Evolutionary conservation across 139 green algal species (phyloP), one percentile per base, ranked within the genome.

Genomic region (Deuterostichococcus epilithicus): DNA sequence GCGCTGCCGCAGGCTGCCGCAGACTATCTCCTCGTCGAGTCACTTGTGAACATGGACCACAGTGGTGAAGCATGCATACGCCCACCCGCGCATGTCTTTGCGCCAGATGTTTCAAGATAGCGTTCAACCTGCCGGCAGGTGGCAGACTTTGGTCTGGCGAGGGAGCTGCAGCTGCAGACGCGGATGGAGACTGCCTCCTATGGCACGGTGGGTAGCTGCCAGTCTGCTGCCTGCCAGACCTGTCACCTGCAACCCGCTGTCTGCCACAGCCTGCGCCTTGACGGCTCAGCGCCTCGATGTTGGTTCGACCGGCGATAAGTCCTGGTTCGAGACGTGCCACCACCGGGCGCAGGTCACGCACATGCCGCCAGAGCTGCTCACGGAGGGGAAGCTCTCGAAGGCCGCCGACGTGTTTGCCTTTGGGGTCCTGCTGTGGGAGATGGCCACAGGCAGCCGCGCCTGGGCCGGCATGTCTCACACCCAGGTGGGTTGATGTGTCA

Each of bases 291-390:
- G 3, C 18, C 18, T 23, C 52, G 28, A n/a, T 63, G 13, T n/a
- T 63, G 52, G 28, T 28, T 3, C 52, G 26, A n/a, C 10, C 52
- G 26, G 52, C 13, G 42, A 8, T 52, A 13, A 52, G 42, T 52
- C 42, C 42, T 52, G 42, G 8, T 52, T 52, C 42, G 13, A 23
- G 42, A n/a, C n/a, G n/a, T n/a, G n/a, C n/a, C n/a, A n/a, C n/a
- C n/a, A n/a, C n/a, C n/a, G n/a, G n/a, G n/a, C n/a, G n/a, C n/a
- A n/a, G n/a, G 81, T 90, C 72, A 90, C 85, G 0, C 88, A 93
- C 81, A 92, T 90, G 84, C 75, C 88, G 3, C 83, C 87, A 1
- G 91, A 95, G 86, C 78, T 94, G 74, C 81, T 95, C 36, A 76
- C 71, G 0, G 76, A 76, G 52, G 78, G 75, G 52, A n/a, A 73